Percentiles rank a stretch among this genome's conserved stretches.
Evolutionary conservation across 2,329 filamentous ascomycete genomes (phyloP).

Genomic region (Parafenestella ontariensis): DNA sequence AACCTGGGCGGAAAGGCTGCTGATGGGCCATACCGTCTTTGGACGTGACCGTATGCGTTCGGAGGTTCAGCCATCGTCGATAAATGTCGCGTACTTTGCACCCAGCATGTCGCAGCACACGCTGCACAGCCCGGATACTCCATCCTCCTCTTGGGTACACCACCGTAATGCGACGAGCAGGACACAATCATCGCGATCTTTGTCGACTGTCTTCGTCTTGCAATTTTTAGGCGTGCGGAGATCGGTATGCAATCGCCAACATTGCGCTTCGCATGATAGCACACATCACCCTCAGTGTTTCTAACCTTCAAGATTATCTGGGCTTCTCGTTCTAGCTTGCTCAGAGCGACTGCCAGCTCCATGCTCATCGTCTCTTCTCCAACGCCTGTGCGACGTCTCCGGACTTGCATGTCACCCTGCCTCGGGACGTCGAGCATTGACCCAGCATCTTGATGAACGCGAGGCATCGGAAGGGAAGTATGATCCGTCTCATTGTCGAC

Average conservation of each 20-base stretch:
- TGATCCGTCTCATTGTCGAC: constrained; percentile 7
- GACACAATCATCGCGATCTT: too few species aligned
- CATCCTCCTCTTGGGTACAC: not conserved
- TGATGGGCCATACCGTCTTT: not conserved
- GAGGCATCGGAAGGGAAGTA: constrained; percentile 11
- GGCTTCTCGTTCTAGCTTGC: not conserved
- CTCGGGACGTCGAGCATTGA: not conserved
- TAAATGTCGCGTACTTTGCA: not conserved
- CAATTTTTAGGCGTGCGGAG: too few species aligned
- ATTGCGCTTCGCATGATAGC: not conserved
- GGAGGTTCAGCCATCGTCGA: not conserved
- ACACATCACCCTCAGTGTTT: not conserved
- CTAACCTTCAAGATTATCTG: not conserved
- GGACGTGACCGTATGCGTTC: not conserved
- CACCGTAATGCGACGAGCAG: too few species aligned
- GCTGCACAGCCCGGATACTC: not conserved
- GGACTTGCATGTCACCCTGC: constrained; percentile 7
- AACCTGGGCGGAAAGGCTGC: too few species aligned
- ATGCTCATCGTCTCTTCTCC: not conserved
- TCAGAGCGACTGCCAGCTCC: not conserved
- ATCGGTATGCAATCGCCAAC: not conserved
- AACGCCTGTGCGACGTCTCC: constrained; percentile 8
- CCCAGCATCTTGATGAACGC: not conserved
- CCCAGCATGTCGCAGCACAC: not conserved
- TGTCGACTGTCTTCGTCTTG: too few species aligned